Conservation (phyloP, 1,284 basidiomycete species). For the Megacollybia platyphylla region DNA sequence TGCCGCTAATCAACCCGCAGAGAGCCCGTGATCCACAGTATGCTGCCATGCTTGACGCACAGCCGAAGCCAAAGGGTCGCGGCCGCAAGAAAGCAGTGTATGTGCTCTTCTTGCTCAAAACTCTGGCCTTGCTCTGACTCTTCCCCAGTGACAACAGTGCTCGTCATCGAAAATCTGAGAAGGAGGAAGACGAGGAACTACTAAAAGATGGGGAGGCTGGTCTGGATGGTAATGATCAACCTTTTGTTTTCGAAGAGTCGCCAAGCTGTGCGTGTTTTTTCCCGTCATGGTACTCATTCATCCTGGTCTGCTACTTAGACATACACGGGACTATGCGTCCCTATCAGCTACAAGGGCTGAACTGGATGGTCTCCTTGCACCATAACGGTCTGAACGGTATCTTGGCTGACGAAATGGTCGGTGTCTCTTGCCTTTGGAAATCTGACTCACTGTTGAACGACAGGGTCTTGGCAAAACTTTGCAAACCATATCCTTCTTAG, state of each 20-base stretch:
- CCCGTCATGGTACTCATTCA: neutral
- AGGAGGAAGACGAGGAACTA: slow-evolving; percentile 95
- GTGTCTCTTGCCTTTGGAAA: slow-evolving; percentile 9
- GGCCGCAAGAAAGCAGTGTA: slow-evolving; percentile 71
- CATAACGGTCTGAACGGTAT: slow-evolving; percentile 93
- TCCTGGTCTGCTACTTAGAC: slow-evolving; percentile 30
- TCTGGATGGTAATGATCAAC: slow-evolving; percentile 71
- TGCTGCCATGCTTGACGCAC: slow-evolving; percentile 77
- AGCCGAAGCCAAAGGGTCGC: slow-evolving; percentile 69
- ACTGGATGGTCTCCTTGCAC: slow-evolving; percentile 93
- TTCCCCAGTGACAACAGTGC: slow-evolving; percentile 52
- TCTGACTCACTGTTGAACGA: slow-evolving; percentile 4
- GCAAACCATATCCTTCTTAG: slow-evolving; percentile 95
- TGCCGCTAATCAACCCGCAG: slow-evolving; percentile 22
- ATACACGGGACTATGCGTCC: slow-evolving; percentile 86
- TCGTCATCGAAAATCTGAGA: slow-evolving; percentile 90
- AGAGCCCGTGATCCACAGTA: slow-evolving; percentile 90
- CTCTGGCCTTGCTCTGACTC: slow-evolving; percentile 4
- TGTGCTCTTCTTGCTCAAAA: slow-evolving; percentile 14
- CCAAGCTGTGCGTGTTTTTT: slow-evolving; percentile 54
- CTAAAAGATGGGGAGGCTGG: slow-evolving; percentile 79
- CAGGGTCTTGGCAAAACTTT: slow-evolving; percentile 97
- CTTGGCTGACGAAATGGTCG: slow-evolving; percentile 88
- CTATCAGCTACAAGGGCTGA: slow-evolving; percentile 94
- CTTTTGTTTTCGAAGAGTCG: slow-evolving; percentile 86